These are phyloP conservation scores for Pisolithus microcarpus DNA, from an alignment of 768 basidiomycete species.

Conservation along the genomic window DNA sequence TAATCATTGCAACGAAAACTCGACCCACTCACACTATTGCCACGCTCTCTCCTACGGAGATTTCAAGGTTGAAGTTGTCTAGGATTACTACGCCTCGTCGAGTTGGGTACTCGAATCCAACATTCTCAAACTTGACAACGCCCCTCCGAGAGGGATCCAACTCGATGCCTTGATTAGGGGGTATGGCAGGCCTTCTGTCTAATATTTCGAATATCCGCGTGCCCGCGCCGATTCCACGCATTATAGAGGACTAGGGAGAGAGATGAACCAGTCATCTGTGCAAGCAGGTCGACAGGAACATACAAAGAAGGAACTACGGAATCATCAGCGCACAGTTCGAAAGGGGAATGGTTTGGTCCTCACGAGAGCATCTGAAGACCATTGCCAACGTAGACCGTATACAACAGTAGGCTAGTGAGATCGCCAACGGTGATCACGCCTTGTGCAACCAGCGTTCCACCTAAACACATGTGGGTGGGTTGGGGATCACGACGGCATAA, in stretches of 20 bases:
- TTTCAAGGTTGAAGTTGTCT: slow-evolving; percentile 73
- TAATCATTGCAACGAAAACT: not conserved
- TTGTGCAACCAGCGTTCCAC: slow-evolving; percentile 83
- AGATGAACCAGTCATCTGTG: not conserved
- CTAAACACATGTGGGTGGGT: slow-evolving; percentile 35
- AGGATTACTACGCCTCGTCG: slow-evolving; percentile 75
- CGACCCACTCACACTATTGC: slow-evolving; percentile 78
- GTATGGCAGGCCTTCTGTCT: slow-evolving; percentile 71
- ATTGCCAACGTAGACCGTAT: slow-evolving; percentile 83
- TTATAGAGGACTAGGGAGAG: slow-evolving; percentile 72
- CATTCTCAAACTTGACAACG: slow-evolving; percentile 69
- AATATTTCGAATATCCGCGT: slow-evolving; percentile 91
- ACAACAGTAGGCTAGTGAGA: slow-evolving; percentile 80
- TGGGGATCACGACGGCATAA: not conserved
- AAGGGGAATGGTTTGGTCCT: slow-evolving; percentile 16
- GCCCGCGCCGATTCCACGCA: slow-evolving; percentile 94
- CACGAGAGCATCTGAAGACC: slow-evolving; percentile 77
- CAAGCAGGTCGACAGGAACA: slow-evolving; percentile 11
- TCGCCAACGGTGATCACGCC: slow-evolving; percentile 90
- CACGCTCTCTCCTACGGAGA: slow-evolving; percentile 80
- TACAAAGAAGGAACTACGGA: slow-evolving; percentile 33
- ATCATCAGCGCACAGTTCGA: slow-evolving; percentile 1
- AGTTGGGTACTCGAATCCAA: slow-evolving; percentile 86
- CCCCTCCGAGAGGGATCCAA: slow-evolving; percentile 56
- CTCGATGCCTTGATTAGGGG: slow-evolving; percentile 51